A percentile compares a stretch with the other conserved stretches of the same genome.
phyloP scores from a whole-genome alignment of 192 early-diverging fungal species.

The Coemansia sp. region DNA sequence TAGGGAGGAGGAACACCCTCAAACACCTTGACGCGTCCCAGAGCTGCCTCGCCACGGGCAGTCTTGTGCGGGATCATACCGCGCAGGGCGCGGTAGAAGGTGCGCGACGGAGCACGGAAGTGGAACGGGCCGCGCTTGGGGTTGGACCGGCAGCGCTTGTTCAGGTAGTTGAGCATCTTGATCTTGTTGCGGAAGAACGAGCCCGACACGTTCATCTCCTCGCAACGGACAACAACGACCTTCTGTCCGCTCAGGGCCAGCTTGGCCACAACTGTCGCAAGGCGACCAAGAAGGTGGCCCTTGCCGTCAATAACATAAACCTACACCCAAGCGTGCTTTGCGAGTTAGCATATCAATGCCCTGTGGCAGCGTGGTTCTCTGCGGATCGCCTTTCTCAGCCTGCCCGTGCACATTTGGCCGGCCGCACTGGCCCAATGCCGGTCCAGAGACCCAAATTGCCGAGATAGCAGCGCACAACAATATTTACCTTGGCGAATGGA shows the following conservation, averaged over 20 bases:
- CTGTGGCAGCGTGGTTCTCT: too few relatives aligned
- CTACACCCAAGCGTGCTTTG: slow-evolving; percentile 46
- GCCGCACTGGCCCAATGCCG: too few relatives aligned
- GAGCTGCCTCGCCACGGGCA: slow-evolving; percentile 92
- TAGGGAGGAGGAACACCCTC: slow-evolving; percentile 98
- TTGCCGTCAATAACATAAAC: slow-evolving; percentile 99
- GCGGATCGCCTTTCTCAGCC: too few relatives aligned
- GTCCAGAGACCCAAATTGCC: slow-evolving; percentile 2
- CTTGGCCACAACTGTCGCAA: slow-evolving; percentile 97
- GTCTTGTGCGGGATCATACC: slow-evolving; percentile 99
- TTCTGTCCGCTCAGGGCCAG: slow-evolving; percentile 96
- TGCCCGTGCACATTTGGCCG: too few relatives aligned
- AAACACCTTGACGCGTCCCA: slow-evolving; percentile 98
- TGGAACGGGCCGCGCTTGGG: slow-evolving; percentile 96
- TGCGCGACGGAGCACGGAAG: slow-evolving; percentile 95
- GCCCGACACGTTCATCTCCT: slow-evolving; percentile 98
- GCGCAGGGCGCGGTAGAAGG: slow-evolving; percentile 95
- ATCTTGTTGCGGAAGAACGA: slow-evolving; percentile 99
- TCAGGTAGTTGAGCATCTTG: slow-evolving; percentile 93
- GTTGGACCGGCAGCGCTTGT: slow-evolving; percentile 98
- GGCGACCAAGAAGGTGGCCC: slow-evolving; percentile 96
- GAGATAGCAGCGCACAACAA: not conserved
- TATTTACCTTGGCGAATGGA: slow-evolving; percentile 53
- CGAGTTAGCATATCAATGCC: too few relatives aligned
- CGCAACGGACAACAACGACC: slow-evolving; percentile 96